phyloP scores from a whole-genome alignment of 345 rosid species.

The Anastatica hierochuntica region DNA sequence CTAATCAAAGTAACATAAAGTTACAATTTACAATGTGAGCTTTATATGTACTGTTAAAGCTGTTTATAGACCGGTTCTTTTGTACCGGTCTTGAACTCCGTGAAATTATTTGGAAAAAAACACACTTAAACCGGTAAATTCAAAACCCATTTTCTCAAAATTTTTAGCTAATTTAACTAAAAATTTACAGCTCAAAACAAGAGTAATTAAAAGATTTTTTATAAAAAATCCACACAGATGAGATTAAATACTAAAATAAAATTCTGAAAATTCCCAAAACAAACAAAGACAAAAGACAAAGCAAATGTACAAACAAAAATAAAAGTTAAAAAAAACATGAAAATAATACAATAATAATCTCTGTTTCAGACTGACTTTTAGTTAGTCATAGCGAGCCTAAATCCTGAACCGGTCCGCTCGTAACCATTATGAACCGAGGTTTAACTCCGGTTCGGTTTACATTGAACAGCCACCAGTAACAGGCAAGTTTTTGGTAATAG shows the following conservation, averaged over 20 bases:
- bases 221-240: conserved; percentile 5
- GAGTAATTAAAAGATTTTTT: background rate
- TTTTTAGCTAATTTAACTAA: too few relatives aligned
- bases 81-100: conserved; percentile 18
- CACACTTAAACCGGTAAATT: too few relatives aligned
- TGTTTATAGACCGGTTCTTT: too few relatives aligned
- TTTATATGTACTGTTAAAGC: conserved; percentile 25
- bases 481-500: conserved; percentile 32
- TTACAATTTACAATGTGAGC: conserved; percentile 16
- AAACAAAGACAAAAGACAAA: background rate
- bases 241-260: conserved; percentile 3
- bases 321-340: background rate
- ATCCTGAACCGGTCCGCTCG: conserved; percentile 18
- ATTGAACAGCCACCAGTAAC: conserved; percentile 44
- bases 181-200: too few relatives aligned
- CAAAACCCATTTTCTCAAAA: background rate
- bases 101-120: conserved; percentile 5
- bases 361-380: conserved; percentile 18
- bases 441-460: conserved; percentile 18
- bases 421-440: conserved; percentile 23
- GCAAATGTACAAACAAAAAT: conserved; percentile 16
- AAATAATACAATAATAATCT: background rate
- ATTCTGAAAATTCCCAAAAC: background rate
- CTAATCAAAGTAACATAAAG: conserved; percentile 23
- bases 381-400: conserved; percentile 17